Conservation (phyloP, 139 green algal genomes). For the Haematococcus sp. region DNA sequence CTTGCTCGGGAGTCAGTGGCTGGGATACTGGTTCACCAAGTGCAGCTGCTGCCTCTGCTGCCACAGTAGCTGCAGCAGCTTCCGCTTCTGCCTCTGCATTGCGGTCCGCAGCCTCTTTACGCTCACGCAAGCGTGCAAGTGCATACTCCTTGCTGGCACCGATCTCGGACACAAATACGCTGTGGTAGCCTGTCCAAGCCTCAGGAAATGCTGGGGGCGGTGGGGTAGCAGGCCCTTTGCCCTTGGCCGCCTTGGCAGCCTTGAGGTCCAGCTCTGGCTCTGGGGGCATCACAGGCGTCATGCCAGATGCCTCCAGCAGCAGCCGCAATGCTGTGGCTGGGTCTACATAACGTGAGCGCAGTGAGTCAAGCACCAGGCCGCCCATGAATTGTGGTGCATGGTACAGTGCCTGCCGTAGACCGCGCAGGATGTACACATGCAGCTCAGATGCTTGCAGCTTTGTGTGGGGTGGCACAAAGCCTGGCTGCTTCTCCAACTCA, state of each 20-base stretch:
- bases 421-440: conserved; percentile 14
- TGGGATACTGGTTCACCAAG: too few species aligned
- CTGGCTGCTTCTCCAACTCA: conserved; percentile 27
- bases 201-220: not conserved
- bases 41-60: not conserved
- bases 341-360: conserved; percentile 31
- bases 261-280: conserved; percentile 31
- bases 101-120: not conserved
- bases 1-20: too few species aligned
- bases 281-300: conserved; percentile 30
- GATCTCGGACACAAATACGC: conserved; percentile 18
- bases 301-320: conserved; percentile 42
- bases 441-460: not conserved
- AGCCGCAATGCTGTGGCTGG: conserved; percentile 14
- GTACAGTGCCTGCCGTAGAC: conserved; percentile 16
- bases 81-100: not conserved
- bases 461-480: conserved; percentile 30
- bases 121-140: not conserved
- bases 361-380: conserved; percentile 55
- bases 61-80: not conserved
- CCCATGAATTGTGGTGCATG: conserved; percentile 22
- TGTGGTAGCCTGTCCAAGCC: conserved; percentile 14
- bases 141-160: not conserved
- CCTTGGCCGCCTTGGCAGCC: conserved; percentile 14
- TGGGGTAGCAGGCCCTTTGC: conserved; percentile 1